Base-by-base conservation (phyloP, 2,329 filamentous ascomycete species). In the Periconia sp. region DNA sequence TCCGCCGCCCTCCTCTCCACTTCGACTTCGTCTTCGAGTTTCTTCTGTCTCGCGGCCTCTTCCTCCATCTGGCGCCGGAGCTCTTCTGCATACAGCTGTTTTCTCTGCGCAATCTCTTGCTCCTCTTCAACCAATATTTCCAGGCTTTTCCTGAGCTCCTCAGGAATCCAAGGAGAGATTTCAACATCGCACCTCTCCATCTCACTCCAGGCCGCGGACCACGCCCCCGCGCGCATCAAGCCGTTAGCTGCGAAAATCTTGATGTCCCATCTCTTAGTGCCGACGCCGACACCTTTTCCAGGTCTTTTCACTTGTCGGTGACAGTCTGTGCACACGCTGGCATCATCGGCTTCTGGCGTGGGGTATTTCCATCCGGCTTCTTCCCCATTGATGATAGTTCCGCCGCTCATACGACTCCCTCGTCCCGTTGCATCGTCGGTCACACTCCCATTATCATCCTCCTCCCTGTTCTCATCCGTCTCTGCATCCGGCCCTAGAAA, bases 141-240 rank as follows among this genome's bases (percentile, higher is more conserved):
- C 15, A 91, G 72, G 52, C 84, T 82, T 13, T 79, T 78, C 40
- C 84, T 78, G 10, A 86, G 63, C 1, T 76, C 70, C 0, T 80
- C 68, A 13, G 84, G 81, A 9, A 91, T 79, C 61, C 86, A 81
- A 3, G 94, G 88, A 58, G 88, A 83, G 38, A 99, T 83, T 69
- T 97, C 92, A 1, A 95, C 89, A 63, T 99, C 94, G 0, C 97
- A 89, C n/a, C 92, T 83, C 72, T 99, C 94, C 94, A 99, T 99
- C 70, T 97, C 92, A 56, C 84, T 88, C 92, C 92, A 99, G 45
- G 89, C 92, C 2, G 92, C 92, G 4, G 83, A 83, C 94, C 94
- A 99, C 0, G 94, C 92, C 0, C 90, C 90, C 4, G 89, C 86
- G 45, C 85, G 83, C 89, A 99, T 95, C 34, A 97, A 75, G 0